Evolutionary conservation across 2,329 filamentous ascomycete genomes (phyloP).

Genomic region (Calonectria leucothoes): DNA sequence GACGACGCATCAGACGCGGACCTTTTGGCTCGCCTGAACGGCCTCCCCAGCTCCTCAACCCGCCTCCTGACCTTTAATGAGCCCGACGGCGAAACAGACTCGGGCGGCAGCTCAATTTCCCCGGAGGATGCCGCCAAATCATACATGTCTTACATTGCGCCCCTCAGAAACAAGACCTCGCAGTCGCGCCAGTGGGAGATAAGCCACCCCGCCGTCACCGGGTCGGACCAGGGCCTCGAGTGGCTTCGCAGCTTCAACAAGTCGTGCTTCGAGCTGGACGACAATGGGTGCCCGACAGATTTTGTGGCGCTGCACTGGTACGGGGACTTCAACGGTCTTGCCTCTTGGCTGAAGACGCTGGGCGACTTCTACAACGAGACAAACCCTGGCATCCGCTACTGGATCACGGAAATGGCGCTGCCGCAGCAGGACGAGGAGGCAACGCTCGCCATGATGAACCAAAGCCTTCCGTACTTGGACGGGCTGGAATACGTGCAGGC

Average conservation of each 20-base stretch:
- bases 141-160: slow-evolving; percentile 51
- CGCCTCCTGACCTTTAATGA: slow-evolving; percentile 56
- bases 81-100: slow-evolving; percentile 52
- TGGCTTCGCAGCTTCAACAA: slow-evolving; percentile 55
- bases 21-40: slow-evolving; percentile 40
- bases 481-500: slow-evolving; percentile 46
- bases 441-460: slow-evolving; percentile 54
- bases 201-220: slow-evolving; percentile 55
- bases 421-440: slow-evolving; percentile 47
- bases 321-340: slow-evolving; percentile 50
- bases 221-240: slow-evolving; percentile 50
- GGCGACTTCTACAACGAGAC: slow-evolving; percentile 49
- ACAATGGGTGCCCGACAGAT: slow-evolving; percentile 52
- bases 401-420: slow-evolving; percentile 56
- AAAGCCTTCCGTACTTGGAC: slow-evolving; percentile 51
- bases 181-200: slow-evolving; percentile 48
- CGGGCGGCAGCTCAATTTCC: slow-evolving; percentile 52
- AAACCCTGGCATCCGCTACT: slow-evolving; percentile 39
- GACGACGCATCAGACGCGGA: slow-evolving; percentile 45
- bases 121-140: slow-evolving; percentile 52
- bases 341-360: slow-evolving; percentile 49
- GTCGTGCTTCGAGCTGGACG: slow-evolving; percentile 52
- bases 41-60: slow-evolving; percentile 48
- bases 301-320: slow-evolving; percentile 57
- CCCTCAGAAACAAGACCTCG: slow-evolving; percentile 42